Conservation (phyloP, 1,284 basidiomycete genomes). For the Sporisorium reilianum region DNA sequence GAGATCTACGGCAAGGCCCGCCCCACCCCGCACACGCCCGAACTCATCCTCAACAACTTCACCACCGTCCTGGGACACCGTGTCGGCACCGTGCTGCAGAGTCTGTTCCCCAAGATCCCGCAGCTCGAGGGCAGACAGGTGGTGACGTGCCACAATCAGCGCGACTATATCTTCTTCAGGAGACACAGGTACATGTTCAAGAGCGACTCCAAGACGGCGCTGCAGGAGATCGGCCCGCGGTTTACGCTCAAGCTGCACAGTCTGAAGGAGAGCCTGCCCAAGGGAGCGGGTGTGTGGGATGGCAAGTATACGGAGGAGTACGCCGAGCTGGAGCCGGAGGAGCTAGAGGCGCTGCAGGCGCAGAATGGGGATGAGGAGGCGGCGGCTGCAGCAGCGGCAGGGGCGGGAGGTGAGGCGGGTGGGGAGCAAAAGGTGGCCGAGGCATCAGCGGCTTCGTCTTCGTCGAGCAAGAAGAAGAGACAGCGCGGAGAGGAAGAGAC, state of each 20-base stretch:
- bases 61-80: constrained; percentile 92
- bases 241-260: constrained; percentile 94
- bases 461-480: constrained; percentile 24
- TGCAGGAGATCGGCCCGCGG: constrained; percentile 97
- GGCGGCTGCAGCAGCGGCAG: constrained; percentile 7
- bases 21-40: constrained; percentile 91
- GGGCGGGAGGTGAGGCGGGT: not conserved
- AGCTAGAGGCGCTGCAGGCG: constrained; percentile 37
- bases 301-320: constrained; percentile 72
- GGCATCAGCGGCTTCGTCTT: constrained; percentile 4
- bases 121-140: constrained; percentile 97
- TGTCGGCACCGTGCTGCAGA: constrained; percentile 93
- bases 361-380: constrained; percentile 10
- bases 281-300: constrained; percentile 73
- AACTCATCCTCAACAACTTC: constrained; percentile 95
- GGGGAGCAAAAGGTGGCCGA: not conserved
- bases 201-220: constrained; percentile 80
- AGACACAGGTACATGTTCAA: constrained; percentile 95
- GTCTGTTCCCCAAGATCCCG: constrained; percentile 92
- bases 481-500: constrained; percentile 56
- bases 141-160: constrained; percentile 95
- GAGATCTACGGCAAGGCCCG: constrained; percentile 89
- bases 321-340: constrained; percentile 59
- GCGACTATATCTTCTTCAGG: constrained; percentile 97
- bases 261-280: constrained; percentile 88